Evolutionary conservation across 2,329 filamentous ascomycete species (phyloP).

Genomic region (Fusarium fracticaudum): DNA sequence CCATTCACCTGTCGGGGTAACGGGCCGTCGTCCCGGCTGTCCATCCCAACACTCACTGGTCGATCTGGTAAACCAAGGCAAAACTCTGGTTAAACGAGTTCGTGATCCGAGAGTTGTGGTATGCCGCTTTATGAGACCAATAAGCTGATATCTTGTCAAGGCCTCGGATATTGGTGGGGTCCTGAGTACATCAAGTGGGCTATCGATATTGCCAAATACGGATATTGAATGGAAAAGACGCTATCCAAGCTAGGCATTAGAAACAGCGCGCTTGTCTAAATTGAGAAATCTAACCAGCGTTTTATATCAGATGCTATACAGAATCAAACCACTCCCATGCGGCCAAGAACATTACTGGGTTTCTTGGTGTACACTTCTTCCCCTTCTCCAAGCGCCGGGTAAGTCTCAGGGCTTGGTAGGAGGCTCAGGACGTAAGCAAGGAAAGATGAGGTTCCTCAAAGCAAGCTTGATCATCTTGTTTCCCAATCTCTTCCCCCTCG

Average conservation of each 20-base stretch:
- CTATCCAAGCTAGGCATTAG: neutral
- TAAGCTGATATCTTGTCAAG: accelerated
- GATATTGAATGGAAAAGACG: neutral
- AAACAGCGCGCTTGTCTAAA: neutral
- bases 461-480: conserved; percentile 3
- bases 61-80: conserved; percentile 1
- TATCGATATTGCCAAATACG: neutral
- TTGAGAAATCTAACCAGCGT: neutral
- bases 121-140: neutral
- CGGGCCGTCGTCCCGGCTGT: neutral
- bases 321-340: neutral
- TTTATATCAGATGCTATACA: neutral
- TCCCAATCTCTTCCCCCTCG: neutral
- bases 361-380: neutral
- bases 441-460: neutral
- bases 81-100: neutral
- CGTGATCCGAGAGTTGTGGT: neutral
- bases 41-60: too few relatives aligned
- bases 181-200: neutral
- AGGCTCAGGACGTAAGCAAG: neutral
- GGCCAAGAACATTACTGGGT: neutral
- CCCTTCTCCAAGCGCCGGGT: accelerated
- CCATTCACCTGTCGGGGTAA: neutral
- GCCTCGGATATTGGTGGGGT: neutral
- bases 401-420: neutral